Conservation (phyloP, 202 grass and related monocot genomes). For the Eragrostis tef region DNA sequence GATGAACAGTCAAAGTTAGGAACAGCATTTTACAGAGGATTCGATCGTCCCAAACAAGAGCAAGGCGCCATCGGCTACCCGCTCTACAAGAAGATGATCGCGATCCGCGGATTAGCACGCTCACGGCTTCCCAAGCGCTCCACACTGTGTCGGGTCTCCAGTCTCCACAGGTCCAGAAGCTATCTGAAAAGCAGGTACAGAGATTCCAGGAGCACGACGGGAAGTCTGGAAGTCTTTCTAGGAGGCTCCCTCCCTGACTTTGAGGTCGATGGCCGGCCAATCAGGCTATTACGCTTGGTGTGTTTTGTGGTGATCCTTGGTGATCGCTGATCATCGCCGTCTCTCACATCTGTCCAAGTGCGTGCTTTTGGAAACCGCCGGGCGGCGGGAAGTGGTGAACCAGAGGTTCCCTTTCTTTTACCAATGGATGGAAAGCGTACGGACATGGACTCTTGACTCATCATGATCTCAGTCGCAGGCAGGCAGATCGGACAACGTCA, state of each 20-base stretch:
- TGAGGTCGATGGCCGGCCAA: background rate
- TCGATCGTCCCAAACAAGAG: conserved; percentile 7
- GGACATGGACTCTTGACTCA: background rate
- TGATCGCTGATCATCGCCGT: background rate
- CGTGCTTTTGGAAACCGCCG: conserved; percentile 10
- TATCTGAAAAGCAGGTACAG: background rate
- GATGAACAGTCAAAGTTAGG: background rate
- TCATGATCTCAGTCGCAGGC: background rate
- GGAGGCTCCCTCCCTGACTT: conserved; percentile 19
- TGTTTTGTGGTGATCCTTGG: background rate
- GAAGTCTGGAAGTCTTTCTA: conserved; percentile 43
- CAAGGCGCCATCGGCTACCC: background rate
- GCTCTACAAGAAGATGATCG: too few species aligned
- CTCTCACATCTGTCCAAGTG: background rate
- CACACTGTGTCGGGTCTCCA: background rate
- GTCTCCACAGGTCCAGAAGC: conserved; percentile 12
- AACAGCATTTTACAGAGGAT: background rate
- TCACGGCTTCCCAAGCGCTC: background rate
- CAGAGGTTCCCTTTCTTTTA: background rate
- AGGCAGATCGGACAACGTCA: conserved; percentile 15
- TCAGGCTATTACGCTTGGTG: background rate
- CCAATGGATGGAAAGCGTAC: background rate
- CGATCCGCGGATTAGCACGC: too few species aligned
- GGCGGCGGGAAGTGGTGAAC: background rate
- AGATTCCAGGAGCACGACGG: conserved; percentile 30